phyloP scores from a whole-genome alignment of 495 filamentous ascomycete genomes.

The Aspergillus nanangensis region DNA sequence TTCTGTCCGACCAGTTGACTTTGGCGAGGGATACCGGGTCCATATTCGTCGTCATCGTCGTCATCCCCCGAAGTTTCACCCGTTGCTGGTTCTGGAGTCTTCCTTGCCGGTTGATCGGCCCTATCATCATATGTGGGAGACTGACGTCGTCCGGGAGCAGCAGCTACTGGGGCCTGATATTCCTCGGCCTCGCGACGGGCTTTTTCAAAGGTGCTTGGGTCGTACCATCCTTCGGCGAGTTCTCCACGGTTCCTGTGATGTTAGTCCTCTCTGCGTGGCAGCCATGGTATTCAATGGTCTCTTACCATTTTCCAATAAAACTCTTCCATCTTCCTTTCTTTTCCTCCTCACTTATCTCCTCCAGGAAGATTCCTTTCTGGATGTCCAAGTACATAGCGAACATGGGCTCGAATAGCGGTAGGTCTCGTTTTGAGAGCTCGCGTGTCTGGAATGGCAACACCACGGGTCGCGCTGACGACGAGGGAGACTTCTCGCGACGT shows the following conservation, averaged over 20 bases:
- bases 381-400: conserved; percentile 87
- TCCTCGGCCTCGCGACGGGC: conserved; percentile 29
- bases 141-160: conserved; percentile 11
- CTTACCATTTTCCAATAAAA: conserved; percentile 83
- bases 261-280: conserved; percentile 9
- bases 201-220: conserved; percentile 57
- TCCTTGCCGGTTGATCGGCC: not conserved
- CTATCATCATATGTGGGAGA: conserved; percentile 24
- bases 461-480: conserved; percentile 17
- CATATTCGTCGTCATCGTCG: conserved; percentile 64
- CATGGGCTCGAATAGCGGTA: conserved; percentile 58
- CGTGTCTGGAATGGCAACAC: conserved; percentile 64
- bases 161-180: not conserved
- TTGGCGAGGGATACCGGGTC: conserved; percentile 71
- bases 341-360: conserved; percentile 64
- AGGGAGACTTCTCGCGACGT: not conserved
- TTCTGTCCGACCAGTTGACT: conserved; percentile 2
- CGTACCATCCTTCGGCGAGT: conserved; percentile 92
- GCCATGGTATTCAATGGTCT: not conserved
- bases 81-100: no score
- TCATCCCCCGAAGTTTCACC: conserved; percentile 29
- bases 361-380: conserved; percentile 69
- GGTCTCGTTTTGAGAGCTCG: conserved; percentile 61
- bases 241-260: conserved; percentile 78
- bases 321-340: conserved; percentile 86